Evolutionary conservation across 1,284 basidiomycete species (phyloP).

Genomic region (Rhodotorula sp.): DNA sequence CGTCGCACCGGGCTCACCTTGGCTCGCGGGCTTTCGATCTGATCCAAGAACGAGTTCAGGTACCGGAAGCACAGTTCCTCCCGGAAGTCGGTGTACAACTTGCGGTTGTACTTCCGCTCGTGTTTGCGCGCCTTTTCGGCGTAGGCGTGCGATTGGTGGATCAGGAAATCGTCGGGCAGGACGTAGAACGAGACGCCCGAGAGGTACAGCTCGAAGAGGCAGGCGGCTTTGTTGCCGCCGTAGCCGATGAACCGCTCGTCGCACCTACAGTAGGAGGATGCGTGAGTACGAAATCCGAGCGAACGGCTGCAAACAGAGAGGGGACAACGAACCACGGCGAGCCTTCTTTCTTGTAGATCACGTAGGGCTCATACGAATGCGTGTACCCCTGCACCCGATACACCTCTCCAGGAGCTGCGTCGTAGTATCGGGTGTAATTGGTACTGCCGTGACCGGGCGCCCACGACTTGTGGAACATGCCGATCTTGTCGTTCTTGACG

Average conservation of each 20-base stretch:
- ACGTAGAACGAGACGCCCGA: conserved; percentile 73
- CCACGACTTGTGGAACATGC: conserved; percentile 75
- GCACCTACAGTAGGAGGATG: conserved; percentile 57
- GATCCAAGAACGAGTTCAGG: conserved; percentile 44
- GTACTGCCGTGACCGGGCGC: conserved; percentile 73
- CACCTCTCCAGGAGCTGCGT: conserved; percentile 62
- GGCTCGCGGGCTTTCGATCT: conserved; percentile 36
- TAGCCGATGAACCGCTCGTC: conserved; percentile 87
- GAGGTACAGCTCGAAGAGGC: conserved; percentile 65
- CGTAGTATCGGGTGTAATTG: conserved; percentile 69
- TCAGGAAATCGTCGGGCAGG: conserved; percentile 76
- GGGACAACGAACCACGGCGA: conserved; percentile 62
- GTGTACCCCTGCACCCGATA: conserved; percentile 74
- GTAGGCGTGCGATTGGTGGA: conserved; percentile 76
- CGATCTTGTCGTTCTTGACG: conserved; percentile 59
- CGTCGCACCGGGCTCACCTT: conserved; percentile 10
- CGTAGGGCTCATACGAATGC: conserved; percentile 77
- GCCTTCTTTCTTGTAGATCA: conserved; percentile 72
- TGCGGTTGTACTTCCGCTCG: conserved; percentile 69
- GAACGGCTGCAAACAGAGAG: too few relatives aligned
- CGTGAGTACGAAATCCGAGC: too few relatives aligned
- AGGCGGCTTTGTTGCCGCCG: conserved; percentile 69
- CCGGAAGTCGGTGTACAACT: conserved; percentile 63
- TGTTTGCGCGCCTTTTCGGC: conserved; percentile 58
- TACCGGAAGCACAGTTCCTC: conserved; percentile 49